phyloP scores from a whole-genome alignment of 2,329 filamentous ascomycete species.

The Oidium heveae region DNA sequence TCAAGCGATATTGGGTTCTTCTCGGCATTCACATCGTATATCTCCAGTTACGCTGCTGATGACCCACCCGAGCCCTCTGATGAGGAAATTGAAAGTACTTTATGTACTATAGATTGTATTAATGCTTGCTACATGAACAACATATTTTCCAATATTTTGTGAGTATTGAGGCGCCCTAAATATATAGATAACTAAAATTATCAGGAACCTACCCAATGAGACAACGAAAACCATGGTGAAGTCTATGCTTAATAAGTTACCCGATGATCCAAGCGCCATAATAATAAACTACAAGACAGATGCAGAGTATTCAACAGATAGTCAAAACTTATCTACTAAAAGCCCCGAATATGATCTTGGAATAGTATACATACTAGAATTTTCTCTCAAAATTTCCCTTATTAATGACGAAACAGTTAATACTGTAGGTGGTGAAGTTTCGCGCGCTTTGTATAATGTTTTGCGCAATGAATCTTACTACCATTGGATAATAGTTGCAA shows the following conservation, averaged over 20 bases:
- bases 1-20: slow-evolving; percentile 64
- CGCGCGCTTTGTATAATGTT: slow-evolving; percentile 55
- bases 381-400: slow-evolving; percentile 61
- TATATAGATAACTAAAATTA: slow-evolving; percentile 3
- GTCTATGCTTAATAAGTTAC: slow-evolving; percentile 58
- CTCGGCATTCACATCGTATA: slow-evolving; percentile 84
- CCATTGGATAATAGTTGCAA: slow-evolving; percentile 62
- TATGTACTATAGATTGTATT: slow-evolving; percentile 84
- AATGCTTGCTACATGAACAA: slow-evolving; percentile 67
- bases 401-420: slow-evolving; percentile 49
- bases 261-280: slow-evolving; percentile 55
- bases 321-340: slow-evolving; percentile 26
- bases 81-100: slow-evolving; percentile 84
- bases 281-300: slow-evolving; percentile 87
- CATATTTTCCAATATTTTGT: slow-evolving; percentile 64
- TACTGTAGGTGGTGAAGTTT: slow-evolving; percentile 51
- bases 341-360: slow-evolving; percentile 58
- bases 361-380: slow-evolving; percentile 72
- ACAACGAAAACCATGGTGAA: slow-evolving; percentile 38
- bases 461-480: slow-evolving; percentile 56
- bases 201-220: slow-evolving; percentile 33
- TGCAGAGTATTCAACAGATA: slow-evolving; percentile 35
- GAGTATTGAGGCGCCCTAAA: slow-evolving; percentile 15
- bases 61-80: slow-evolving; percentile 94
- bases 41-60: slow-evolving; percentile 95